phyloP scores from a whole-genome alignment of 2,329 filamentous ascomycete genomes.

The Pseudocercospora fijiensis region DNA sequence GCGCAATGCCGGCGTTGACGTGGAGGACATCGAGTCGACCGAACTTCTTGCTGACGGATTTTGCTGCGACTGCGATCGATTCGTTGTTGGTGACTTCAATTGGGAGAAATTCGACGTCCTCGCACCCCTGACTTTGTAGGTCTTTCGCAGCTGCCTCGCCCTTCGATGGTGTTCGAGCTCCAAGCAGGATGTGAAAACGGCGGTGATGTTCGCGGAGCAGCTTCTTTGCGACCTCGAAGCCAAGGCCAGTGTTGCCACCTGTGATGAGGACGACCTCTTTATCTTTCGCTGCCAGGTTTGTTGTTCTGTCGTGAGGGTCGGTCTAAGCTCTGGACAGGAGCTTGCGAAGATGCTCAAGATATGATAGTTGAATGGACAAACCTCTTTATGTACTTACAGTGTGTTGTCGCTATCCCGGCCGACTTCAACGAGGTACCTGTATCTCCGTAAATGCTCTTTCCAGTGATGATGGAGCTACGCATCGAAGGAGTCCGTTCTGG shows the following conservation, averaged over 20 bases:
- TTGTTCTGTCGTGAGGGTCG: neutral
- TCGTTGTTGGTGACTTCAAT: slow-evolving; percentile 58
- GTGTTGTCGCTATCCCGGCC: too few species aligned
- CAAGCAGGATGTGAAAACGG: slow-evolving; percentile 57
- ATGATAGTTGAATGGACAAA: too few species aligned
- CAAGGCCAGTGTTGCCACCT: slow-evolving; percentile 58
- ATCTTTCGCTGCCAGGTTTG: slow-evolving; percentile 14
- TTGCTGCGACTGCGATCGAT: slow-evolving; percentile 51
- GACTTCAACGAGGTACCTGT: too few species aligned
- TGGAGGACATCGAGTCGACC: slow-evolving; percentile 54
- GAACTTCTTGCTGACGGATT: slow-evolving; percentile 44
- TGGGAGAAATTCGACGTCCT: slow-evolving; percentile 46
- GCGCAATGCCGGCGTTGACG: slow-evolving; percentile 55
- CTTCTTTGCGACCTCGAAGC: slow-evolving; percentile 57
- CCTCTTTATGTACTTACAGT: too few species aligned
- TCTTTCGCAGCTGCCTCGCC: slow-evolving; percentile 50
- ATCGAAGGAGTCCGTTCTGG: too few species aligned
- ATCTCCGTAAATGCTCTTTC: too few species aligned
- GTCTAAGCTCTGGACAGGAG: too few species aligned
- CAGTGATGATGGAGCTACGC: too few species aligned
- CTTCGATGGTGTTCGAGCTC: slow-evolving; percentile 53
- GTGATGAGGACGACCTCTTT: slow-evolving; percentile 55
- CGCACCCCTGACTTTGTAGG: slow-evolving; percentile 24
- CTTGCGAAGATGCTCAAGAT: too few species aligned
- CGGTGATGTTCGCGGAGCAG: slow-evolving; percentile 47